These are phyloP conservation scores for Aspergillus leporis DNA, from an alignment of 495 filamentous ascomycete genomes.

Conservation along the genomic window DNA sequence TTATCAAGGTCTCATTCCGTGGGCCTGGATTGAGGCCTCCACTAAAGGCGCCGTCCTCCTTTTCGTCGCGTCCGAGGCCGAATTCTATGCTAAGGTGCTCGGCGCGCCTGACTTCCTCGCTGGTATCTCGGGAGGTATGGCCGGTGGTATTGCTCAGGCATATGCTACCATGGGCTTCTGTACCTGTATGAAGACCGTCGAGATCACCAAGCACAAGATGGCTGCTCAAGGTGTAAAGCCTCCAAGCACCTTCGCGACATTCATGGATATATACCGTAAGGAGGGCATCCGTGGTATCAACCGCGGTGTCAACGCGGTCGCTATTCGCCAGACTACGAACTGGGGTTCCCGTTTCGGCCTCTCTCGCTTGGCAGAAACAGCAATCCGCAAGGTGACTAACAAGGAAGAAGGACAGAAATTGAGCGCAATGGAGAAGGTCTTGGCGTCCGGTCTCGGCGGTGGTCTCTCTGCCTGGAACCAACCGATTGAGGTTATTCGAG, in stretches of 20 bases:
- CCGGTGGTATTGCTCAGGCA: constrained; percentile 92
- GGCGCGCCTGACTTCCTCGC: constrained; percentile 84
- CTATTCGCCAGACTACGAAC: constrained; percentile 98
- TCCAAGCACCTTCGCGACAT: constrained; percentile 85
- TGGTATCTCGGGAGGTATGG: constrained; percentile 90
- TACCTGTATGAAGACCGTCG: constrained; percentile 99
- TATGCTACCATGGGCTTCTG: constrained; percentile 99
- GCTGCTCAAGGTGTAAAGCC: constrained; percentile 80
- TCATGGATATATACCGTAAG: constrained; percentile 94
- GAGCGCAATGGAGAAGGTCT: constrained; percentile 80
- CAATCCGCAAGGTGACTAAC: constrained; percentile 75
- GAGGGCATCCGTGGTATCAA: constrained; percentile 98
- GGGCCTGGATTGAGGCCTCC: constrained; percentile 99
- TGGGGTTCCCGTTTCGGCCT: constrained; percentile 97
- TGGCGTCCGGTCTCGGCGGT: constrained; percentile 84
- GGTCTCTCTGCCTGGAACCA: constrained; percentile 98
- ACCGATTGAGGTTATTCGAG: constrained; percentile 98
- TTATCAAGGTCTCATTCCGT: constrained; percentile 99
- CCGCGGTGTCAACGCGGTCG: constrained; percentile 96
- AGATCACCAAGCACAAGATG: constrained; percentile 97
- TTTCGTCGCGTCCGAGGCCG: constrained; percentile 97
- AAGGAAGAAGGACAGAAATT: constrained; percentile 82
- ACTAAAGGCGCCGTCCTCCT: constrained; percentile 99
- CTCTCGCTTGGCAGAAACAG: constrained; percentile 82
- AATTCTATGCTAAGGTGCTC: constrained; percentile 80